Evolutionary conservation across 169 alveolate species (phyloP).

Genomic region (Perkinsus marinus): DNA sequence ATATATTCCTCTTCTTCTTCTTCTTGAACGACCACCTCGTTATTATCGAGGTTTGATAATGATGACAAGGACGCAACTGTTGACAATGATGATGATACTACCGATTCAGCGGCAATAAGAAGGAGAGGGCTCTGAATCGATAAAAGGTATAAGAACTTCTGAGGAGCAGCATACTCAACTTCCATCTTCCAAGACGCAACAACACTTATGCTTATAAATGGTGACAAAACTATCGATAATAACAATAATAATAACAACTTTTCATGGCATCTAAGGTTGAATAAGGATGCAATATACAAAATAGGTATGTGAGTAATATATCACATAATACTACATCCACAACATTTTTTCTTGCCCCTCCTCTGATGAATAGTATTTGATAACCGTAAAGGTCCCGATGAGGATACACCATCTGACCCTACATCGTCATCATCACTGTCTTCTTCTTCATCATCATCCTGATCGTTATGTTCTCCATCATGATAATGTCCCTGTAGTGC

Average conservation of each 20-base stretch:
- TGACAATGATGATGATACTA: not conserved
- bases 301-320: not conserved
- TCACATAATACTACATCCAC: not conserved
- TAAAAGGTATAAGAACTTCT: not conserved
- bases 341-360: not conserved
- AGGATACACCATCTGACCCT: not conserved
- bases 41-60: not conserved
- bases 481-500: no score
- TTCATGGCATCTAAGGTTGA: not conserved
- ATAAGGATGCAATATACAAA: not conserved
- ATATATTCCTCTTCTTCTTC: not conserved
- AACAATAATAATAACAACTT: not conserved
- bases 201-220: not conserved
- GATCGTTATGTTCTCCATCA: no score
- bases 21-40: not conserved
- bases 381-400: not conserved
- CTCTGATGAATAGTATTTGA: not conserved
- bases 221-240: not conserved
- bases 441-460: not conserved
- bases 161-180: not conserved
- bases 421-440: not conserved
- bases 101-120: not conserved
- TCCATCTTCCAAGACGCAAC: not conserved
- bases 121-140: not conserved
- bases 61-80: not conserved